These are phyloP conservation scores for Xylogone sp. DNA, from an alignment of 2,329 filamentous ascomycete species.

Conservation along the genomic window DNA sequence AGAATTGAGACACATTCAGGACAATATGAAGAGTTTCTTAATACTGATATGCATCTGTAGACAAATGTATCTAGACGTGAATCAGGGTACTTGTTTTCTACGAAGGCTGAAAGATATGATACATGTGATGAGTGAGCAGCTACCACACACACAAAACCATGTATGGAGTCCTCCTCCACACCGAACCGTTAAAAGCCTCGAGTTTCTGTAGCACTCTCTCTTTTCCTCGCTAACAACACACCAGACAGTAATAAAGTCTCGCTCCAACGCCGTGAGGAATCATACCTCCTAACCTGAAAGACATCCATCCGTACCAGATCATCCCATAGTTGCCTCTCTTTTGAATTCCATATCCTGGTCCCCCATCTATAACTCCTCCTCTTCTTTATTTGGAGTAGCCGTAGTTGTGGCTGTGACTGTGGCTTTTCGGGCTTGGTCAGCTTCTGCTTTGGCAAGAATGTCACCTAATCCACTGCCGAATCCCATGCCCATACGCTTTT, in stretches of 20 bases:
- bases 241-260: background rate
- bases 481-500: constrained; percentile 20
- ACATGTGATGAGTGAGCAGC: background rate
- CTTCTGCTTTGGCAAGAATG: constrained; percentile 25
- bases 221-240: background rate
- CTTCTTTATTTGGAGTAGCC: constrained; percentile 16
- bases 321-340: background rate
- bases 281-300: background rate
- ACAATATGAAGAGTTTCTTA: no score
- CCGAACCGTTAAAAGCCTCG: background rate
- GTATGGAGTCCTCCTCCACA: background rate
- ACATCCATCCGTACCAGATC: background rate
- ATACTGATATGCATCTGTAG: no score
- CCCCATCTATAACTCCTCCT: constrained; percentile 22
- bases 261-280: background rate
- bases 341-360: background rate
- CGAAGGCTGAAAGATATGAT: background rate
- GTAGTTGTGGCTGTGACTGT: no score
- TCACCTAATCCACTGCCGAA: constrained; percentile 16
- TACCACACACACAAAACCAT: background rate
- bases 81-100: background rate
- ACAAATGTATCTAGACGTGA: background rate
- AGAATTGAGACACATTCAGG: no score
- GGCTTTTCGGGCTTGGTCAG: constrained; percentile 18
- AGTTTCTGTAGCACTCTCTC: background rate